Conservation (phyloP, 805 yeast species). For the Scheffersomyces stipitis region DNA sequence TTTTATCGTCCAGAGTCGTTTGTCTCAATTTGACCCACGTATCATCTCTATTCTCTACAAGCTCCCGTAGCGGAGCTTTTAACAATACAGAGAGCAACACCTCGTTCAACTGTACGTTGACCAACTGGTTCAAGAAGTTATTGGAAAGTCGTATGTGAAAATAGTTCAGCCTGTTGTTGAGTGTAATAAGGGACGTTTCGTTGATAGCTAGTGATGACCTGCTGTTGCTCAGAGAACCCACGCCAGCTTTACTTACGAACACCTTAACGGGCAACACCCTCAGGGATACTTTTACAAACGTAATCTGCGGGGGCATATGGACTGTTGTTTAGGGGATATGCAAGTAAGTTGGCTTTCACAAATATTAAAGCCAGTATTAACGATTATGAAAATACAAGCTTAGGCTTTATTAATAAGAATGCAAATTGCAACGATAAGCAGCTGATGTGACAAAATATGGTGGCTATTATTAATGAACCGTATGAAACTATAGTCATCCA, state of each 20-base stretch:
- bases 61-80: slow-evolving; percentile 6
- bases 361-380: too few relatives aligned
- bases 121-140: slow-evolving; percentile 9
- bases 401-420: too few relatives aligned
- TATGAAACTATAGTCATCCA: too few relatives aligned
- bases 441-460: too few relatives aligned
- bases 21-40: not conserved
- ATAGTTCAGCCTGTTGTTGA: slow-evolving; percentile 11
- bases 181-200: slow-evolving; percentile 11
- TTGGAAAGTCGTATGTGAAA: slow-evolving; percentile 12
- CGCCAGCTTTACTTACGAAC: slow-evolving; percentile 5
- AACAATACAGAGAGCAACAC: slow-evolving; percentile 6
- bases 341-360: too few relatives aligned
- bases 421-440: too few relatives aligned
- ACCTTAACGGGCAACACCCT: slow-evolving; percentile 11
- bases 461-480: too few relatives aligned
- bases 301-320: slow-evolving; percentile 17
- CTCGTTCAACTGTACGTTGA: slow-evolving; percentile 6
- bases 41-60: slow-evolving; percentile 1
- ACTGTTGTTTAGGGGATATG: too few relatives aligned
- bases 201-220: slow-evolving; percentile 12
- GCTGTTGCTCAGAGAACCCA: not conserved
- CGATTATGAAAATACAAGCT: too few relatives aligned
- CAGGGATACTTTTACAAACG: slow-evolving; percentile 6
- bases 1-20: not conserved